Conservation (phyloP, 2,329 filamentous ascomycete genomes). For the Paecilomyces dactylethromorphus region DNA sequence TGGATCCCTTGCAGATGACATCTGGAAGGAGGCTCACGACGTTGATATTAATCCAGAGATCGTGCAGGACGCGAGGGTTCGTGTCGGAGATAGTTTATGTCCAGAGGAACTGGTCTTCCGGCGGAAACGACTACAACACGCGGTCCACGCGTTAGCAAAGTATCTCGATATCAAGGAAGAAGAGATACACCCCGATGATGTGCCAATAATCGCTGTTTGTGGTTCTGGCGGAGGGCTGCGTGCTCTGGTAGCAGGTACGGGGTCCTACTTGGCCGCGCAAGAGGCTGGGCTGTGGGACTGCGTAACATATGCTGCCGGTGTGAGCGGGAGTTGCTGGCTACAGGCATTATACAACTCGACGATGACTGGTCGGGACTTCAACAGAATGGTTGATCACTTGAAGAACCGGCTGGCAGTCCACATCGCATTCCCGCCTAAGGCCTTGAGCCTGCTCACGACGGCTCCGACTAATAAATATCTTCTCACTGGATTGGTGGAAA, state of each 20-base stretch:
- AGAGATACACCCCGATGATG: constrained; percentile 85
- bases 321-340: constrained; percentile 94
- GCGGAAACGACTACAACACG: constrained; percentile 59
- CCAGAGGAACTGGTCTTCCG: constrained; percentile 74
- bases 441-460: constrained; percentile 72
- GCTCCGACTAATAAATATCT: constrained; percentile 91
- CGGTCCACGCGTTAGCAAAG: constrained; percentile 66
- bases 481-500: constrained; percentile 82
- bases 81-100: constrained; percentile 75
- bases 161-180: constrained; percentile 74
- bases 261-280: constrained; percentile 75
- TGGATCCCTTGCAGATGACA: constrained; percentile 82
- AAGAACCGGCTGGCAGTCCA: constrained; percentile 80
- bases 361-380: constrained; percentile 61
- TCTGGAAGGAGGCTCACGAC: constrained; percentile 88
- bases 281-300: constrained; percentile 91
- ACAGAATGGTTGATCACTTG: constrained; percentile 70
- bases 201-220: constrained; percentile 88
- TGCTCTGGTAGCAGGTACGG: constrained; percentile 82
- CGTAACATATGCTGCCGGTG: constrained; percentile 87
- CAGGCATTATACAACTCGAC: constrained; percentile 83
- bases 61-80: constrained; percentile 68
- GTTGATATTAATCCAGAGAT: constrained; percentile 82
- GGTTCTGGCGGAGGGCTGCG: constrained; percentile 87
- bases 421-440: constrained; percentile 84